A percentile compares a stretch with the other conserved stretches of the same genome.
Evolutionary conservation across 805 yeast species (phyloP).

Genomic region (Lachancea meyersii): DNA sequence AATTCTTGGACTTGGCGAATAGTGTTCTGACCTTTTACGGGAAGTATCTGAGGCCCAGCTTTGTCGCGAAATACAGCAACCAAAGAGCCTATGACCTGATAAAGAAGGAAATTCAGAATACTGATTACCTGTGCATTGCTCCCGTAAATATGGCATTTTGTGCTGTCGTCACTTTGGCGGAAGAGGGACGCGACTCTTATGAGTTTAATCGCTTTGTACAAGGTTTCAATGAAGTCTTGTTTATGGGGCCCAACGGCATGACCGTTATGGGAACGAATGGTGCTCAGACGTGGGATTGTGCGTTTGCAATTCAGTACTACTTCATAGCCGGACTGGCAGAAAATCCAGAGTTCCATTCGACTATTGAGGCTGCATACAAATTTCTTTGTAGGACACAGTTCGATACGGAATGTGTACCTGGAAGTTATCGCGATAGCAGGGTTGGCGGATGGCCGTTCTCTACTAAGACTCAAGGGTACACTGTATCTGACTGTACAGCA

Average conservation of each 20-base stretch:
- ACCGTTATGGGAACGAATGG: constrained; percentile 97
- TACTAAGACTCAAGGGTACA: constrained; percentile 91
- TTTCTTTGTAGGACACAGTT: constrained; percentile 82
- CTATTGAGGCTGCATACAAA: constrained; percentile 58
- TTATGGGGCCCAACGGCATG: constrained; percentile 87
- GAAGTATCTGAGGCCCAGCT: constrained; percentile 64
- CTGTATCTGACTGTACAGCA: constrained; percentile 95
- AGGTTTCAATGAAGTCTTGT: constrained; percentile 69
- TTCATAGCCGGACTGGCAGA: constrained; percentile 76
- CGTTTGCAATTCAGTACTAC: constrained; percentile 81
- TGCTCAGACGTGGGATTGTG: constrained; percentile 94
- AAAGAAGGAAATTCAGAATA: constrained; percentile 67
- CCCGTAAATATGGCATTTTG: constrained; percentile 89
- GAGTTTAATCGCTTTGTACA: constrained; percentile 49
- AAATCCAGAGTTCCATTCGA: constrained; percentile 54
- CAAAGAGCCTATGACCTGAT: constrained; percentile 54
- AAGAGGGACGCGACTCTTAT: constrained; percentile 63
- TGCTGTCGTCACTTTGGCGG: constrained; percentile 60
- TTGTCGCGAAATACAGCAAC: constrained; percentile 53
- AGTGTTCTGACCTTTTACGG: constrained; percentile 57
- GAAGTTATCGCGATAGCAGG: constrained; percentile 76
- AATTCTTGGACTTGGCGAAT: constrained; percentile 57
- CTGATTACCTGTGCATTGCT: constrained; percentile 80
- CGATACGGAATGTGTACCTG: constrained; percentile 67
- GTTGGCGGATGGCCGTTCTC: constrained; percentile 95